Evolutionary conservation across 2,329 filamentous ascomycete species (phyloP).

Genomic region (Talaromyces sp.): DNA sequence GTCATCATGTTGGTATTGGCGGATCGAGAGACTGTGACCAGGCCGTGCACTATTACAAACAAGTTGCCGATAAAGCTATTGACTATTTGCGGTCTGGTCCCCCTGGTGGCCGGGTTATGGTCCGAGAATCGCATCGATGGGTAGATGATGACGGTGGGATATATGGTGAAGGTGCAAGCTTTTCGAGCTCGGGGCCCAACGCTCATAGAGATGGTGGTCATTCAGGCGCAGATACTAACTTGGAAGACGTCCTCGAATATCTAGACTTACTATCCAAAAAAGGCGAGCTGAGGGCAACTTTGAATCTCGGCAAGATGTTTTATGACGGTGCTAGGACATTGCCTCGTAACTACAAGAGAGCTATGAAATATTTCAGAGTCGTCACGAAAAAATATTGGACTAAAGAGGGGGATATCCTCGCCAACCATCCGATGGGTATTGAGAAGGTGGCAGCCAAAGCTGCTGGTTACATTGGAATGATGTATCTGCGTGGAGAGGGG

Average conservation of each 20-base stretch:
- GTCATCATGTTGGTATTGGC: slow-evolving; percentile 80
- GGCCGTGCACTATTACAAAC: slow-evolving; percentile 84
- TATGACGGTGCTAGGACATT: slow-evolving; percentile 81
- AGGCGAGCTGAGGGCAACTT: slow-evolving; percentile 81
- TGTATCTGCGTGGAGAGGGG: slow-evolving; percentile 86
- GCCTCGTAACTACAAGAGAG: slow-evolving; percentile 67
- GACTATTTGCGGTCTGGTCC: slow-evolving; percentile 83
- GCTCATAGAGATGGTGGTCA: slow-evolving; percentile 69
- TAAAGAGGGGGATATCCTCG: slow-evolving; percentile 69
- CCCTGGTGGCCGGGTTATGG: slow-evolving; percentile 77
- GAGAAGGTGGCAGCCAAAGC: slow-evolving; percentile 80
- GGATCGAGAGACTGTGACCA: slow-evolving; percentile 81
- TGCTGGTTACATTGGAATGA: slow-evolving; percentile 81
- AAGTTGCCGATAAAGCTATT: slow-evolving; percentile 89
- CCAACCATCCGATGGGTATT: slow-evolving; percentile 65
- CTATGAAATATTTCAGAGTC: slow-evolving; percentile 75
- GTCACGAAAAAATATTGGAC: slow-evolving; percentile 80
- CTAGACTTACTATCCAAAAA: slow-evolving; percentile 86
- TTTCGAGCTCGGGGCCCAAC: slow-evolving; percentile 79
- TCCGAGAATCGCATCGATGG: slow-evolving; percentile 75
- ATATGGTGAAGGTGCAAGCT: slow-evolving; percentile 92
- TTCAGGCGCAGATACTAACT: slow-evolving; percentile 76
- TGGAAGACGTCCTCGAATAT: slow-evolving; percentile 94
- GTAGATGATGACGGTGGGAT: slow-evolving; percentile 88
- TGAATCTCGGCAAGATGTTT: slow-evolving; percentile 78